Evolutionary conservation across 2,329 filamentous ascomycete genomes (phyloP), one percentile per base, ranked within the genome.

Genomic region (Penicillium vulpinum): DNA sequence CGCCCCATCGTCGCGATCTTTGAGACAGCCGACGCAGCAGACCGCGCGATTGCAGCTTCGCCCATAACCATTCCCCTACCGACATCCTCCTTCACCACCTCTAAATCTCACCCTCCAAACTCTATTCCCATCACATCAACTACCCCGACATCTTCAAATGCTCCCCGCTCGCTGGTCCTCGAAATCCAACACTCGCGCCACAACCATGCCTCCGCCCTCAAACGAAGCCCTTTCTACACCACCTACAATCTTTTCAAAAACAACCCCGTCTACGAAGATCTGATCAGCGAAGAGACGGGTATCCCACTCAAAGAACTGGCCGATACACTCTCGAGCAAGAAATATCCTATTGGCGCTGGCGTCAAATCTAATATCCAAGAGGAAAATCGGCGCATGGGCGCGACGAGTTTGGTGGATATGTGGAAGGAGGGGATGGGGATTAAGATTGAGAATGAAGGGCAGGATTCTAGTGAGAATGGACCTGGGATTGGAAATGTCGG

Each of bases 1-100:
- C 63, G 64, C 8, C 56, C 63, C 0, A 70, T 70, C 6, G 52
- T 72, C 22, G 74, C 70, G 6, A 75, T 76, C 43, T 77, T 74
- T 58, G 74, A 74, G 31, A 67, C 69, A 13, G 29, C 63, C n/a
- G 62, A 71, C n/a, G 64, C 74, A 29, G 75, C 74, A 4, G 50
- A 64, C 4, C 60, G 64, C 39, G 74, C 74, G 13, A 62, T 74
- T 49, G 59, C 64, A 10, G 64, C 73, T 3, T 75, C 74, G 0
- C 73, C 73, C 1, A 48, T 74, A 2, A 66, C 43, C 1, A 58
- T 74, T 44, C 49, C 62, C 18, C 53, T 68, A n/a, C 46, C 58
- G 3, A 24, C 54, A 10, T 24, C 50, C 35, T 54, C 5, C 28
- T 49, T 26, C 29, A 44, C 29, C 28, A 41, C 29, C 51, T 51